Percentiles rank a stretch among this genome's conserved stretches.
These are phyloP conservation scores for Solanum pennellii DNA, from an alignment of 257 asterid genomes.

Conservation along the genomic window DNA sequence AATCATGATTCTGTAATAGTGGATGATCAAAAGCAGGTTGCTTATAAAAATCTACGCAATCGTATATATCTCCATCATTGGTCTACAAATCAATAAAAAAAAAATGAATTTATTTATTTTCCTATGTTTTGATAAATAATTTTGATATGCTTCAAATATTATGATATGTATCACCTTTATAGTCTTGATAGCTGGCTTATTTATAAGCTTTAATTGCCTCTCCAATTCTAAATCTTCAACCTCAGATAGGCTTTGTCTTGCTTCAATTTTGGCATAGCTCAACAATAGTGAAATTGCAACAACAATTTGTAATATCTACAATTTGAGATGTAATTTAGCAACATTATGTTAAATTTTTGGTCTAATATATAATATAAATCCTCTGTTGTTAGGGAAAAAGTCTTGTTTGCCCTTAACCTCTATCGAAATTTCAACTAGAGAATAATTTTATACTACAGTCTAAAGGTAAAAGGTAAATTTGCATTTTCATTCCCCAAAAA, in stretches of 20 bases:
- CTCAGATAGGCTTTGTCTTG: neutral
- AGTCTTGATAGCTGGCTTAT: neutral
- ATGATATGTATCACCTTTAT: neutral
- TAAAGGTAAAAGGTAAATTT: neutral
- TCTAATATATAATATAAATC: too few species aligned
- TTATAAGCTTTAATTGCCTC: neutral
- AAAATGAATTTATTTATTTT: neutral
- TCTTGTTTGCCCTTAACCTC: neutral
- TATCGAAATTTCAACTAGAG: rapidly evolving
- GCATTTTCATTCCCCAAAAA: neutral
- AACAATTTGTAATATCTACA: neutral
- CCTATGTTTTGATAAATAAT: neutral
- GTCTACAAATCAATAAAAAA: neutral
- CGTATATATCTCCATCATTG: neutral
- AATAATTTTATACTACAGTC: neutral
- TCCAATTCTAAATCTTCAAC: neutral
- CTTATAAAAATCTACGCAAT: neutral
- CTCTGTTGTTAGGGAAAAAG: too few species aligned
- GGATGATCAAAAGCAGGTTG: neutral
- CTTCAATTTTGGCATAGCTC: neutral
- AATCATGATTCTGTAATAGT: neutral
- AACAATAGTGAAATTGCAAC: neutral
- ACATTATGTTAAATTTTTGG: neutral
- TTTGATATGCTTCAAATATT: neutral
- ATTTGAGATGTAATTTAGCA: neutral